Conservation (phyloP, 2,329 filamentous ascomycete genomes). For the Trichoderma arundinaceum region DNA sequence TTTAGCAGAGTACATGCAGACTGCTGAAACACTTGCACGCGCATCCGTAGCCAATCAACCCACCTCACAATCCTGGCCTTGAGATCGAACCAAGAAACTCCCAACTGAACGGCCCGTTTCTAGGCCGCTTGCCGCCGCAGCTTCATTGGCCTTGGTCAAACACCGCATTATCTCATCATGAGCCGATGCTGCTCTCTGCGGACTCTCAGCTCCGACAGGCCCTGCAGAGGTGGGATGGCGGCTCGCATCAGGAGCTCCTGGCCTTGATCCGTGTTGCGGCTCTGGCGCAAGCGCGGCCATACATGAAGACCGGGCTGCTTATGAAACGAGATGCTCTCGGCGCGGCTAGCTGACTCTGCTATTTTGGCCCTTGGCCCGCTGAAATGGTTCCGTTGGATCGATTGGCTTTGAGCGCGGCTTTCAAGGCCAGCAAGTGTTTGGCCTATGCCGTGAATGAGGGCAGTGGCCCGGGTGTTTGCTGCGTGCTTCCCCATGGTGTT, state of each 20-base stretch:
- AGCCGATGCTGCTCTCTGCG: constrained; percentile 7
- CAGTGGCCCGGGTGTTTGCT: constrained; percentile 6
- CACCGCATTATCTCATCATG: constrained; percentile 6
- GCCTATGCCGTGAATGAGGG: constrained; percentile 14
- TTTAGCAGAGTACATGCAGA: not conserved
- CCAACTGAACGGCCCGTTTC: constrained; percentile 8
- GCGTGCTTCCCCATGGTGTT: constrained; percentile 10
- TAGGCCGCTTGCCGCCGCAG: constrained; percentile 19
- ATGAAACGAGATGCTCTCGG: constrained; percentile 30
- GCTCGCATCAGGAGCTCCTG: constrained; percentile 25
- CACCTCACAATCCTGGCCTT: constrained; percentile 16
- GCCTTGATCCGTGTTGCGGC: not conserved
- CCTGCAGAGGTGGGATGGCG: constrained; percentile 4
- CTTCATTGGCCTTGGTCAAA: constrained; percentile 21
- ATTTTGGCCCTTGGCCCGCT: constrained; percentile 4
- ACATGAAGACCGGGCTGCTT: not conserved
- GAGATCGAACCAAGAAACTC: constrained; percentile 17
- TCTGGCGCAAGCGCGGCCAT: constrained; percentile 27
- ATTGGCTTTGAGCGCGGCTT: constrained; percentile 14
- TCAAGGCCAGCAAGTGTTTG: not conserved
- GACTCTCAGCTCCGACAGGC: not conserved
- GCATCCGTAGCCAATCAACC: constrained; percentile 29
- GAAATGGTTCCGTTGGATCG: constrained; percentile 1
- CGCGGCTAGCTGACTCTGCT: constrained; percentile 20
- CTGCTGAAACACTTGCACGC: constrained; percentile 30